phyloP scores from a whole-genome alignment of 768 basidiomycete genomes.

The Tulasnella sp. region DNA sequence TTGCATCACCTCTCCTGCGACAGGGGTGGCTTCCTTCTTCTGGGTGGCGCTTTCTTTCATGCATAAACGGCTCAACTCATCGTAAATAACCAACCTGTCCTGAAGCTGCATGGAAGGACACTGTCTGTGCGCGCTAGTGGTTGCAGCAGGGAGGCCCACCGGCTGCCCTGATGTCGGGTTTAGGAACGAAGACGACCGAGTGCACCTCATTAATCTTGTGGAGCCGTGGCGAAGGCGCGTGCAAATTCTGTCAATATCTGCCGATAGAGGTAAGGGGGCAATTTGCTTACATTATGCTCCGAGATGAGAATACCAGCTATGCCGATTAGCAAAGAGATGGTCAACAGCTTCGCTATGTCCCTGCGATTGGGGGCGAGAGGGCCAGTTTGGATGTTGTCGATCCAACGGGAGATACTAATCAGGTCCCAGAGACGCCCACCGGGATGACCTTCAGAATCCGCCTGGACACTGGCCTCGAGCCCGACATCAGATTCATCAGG shows the following conservation, averaged over 20 bases:
- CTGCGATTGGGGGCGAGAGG: neutral
- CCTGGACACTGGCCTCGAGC: neutral
- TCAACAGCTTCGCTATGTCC: conserved; percentile 13
- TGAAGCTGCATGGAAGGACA: too few relatives aligned
- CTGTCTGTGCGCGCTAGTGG: too few relatives aligned
- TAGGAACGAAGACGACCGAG: conserved; percentile 10
- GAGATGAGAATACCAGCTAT: neutral
- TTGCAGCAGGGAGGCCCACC: too few relatives aligned
- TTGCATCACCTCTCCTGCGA: too few relatives aligned
- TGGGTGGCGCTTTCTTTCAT: too few relatives aligned
- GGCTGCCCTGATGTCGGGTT: too few relatives aligned
- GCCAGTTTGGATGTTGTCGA: neutral
- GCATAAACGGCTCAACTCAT: too few relatives aligned
- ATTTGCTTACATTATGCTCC: neutral
- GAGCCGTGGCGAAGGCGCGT: neutral
- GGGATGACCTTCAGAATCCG: neutral
- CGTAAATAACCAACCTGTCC: too few relatives aligned
- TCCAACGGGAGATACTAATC: neutral
- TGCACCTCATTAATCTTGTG: neutral
- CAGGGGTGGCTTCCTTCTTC: too few relatives aligned
- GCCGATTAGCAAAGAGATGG: conserved; percentile 7
- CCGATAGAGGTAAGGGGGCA: neutral
- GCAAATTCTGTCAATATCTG: neutral
- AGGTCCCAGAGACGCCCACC: neutral
- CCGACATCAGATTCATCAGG: conserved; percentile 9